These are phyloP conservation scores for Spergularia bocconei DNA, from an alignment of 148 eudicot species.

Conservation along the genomic window DNA sequence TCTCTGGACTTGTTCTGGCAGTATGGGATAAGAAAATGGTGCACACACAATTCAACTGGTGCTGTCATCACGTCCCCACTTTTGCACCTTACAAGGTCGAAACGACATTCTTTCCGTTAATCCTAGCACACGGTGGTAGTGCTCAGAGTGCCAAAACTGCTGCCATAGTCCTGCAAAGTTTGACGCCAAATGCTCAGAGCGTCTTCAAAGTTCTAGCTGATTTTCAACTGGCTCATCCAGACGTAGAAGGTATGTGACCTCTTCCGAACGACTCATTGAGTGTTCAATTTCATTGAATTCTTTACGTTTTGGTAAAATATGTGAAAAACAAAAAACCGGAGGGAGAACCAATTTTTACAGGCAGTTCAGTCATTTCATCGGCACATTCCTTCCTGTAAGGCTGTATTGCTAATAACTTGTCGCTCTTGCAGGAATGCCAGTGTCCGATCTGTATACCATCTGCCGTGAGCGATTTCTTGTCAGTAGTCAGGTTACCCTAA, in stretches of 20 bases:
- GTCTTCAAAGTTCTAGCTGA: constrained; percentile 92
- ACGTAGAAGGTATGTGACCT: constrained; percentile 59
- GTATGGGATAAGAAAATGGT: constrained; percentile 99
- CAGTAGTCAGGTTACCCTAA: constrained; percentile 84
- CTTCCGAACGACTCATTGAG: neutral
- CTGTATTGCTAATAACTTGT: neutral
- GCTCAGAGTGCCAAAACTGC: constrained; percentile 82
- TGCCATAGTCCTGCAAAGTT: constrained; percentile 81
- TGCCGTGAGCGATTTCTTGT: constrained; percentile 89
- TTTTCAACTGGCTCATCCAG: constrained; percentile 79
- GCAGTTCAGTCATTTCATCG: neutral
- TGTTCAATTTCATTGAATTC: no score
- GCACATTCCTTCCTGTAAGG: neutral
- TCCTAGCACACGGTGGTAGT: constrained; percentile 72
- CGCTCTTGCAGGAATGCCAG: constrained; percentile 63
- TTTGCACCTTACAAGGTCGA: constrained; percentile 85
- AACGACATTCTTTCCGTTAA: constrained; percentile 64
- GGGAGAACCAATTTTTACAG: neutral
- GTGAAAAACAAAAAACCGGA: no score
- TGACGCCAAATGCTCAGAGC: constrained; percentile 97
- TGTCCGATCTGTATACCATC: constrained; percentile 50
- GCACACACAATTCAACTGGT: constrained; percentile 91
- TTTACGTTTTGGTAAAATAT: no score
- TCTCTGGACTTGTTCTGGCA: constrained; percentile 21
- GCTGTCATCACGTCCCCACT: constrained; percentile 90